Percentiles rank a stretch among this genome's conserved stretches.
Evolutionary conservation across 1,284 basidiomycete genomes (phyloP).

Genomic region (Leccinum pachyderme): DNA sequence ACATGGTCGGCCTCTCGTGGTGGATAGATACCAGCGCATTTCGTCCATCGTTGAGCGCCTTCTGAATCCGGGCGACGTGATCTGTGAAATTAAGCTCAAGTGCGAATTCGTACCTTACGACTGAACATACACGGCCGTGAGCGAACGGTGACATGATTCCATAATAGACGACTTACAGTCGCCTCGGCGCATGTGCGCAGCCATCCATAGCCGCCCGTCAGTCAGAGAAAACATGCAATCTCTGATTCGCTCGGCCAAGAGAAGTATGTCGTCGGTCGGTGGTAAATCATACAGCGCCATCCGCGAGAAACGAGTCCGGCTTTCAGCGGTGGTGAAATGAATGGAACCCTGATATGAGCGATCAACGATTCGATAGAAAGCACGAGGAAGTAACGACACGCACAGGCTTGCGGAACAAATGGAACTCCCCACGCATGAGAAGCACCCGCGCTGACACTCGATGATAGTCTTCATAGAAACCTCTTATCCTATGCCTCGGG

Average conservation of each 20-base stretch:
- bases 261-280: slow-evolving; percentile 31
- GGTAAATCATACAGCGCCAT: slow-evolving; percentile 38
- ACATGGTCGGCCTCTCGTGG: slow-evolving; percentile 16
- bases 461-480: slow-evolving; percentile 40
- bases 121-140: slow-evolving; percentile 15
- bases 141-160: neutral
- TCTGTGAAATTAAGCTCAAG: slow-evolving; percentile 33
- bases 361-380: neutral
- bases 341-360: slow-evolving; percentile 34
- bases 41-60: slow-evolving; percentile 33
- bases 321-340: slow-evolving; percentile 37
- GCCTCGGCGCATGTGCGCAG: slow-evolving; percentile 48
- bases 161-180: slow-evolving; percentile 35
- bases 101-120: slow-evolving; percentile 34
- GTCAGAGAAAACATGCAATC: slow-evolving; percentile 36
- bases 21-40: slow-evolving; percentile 26
- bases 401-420: slow-evolving; percentile 42
- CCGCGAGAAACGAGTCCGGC: slow-evolving; percentile 33
- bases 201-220: slow-evolving; percentile 43
- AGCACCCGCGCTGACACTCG: slow-evolving; percentile 37
- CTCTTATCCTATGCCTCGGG: slow-evolving; percentile 34
- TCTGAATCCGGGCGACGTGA: slow-evolving; percentile 40
- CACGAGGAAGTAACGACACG: slow-evolving; percentile 11
- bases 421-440: slow-evolving; percentile 41
- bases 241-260: slow-evolving; percentile 35